phyloP scores from a whole-genome alignment of 1,284 basidiomycete genomes.

The Fomitopsis schrenkii region DNA sequence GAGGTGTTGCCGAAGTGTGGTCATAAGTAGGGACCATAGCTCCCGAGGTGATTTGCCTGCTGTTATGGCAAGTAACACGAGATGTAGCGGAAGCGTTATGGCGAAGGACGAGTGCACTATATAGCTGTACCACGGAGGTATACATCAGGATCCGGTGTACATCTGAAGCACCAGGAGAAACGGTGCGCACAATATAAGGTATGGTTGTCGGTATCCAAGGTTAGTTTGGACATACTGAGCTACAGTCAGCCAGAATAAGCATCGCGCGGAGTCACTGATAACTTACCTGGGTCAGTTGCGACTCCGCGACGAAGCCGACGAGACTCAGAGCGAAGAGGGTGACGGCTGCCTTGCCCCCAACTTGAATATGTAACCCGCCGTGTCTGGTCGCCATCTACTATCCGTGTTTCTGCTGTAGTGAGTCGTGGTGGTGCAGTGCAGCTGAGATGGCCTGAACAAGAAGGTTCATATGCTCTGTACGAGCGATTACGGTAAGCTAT shows the following conservation, averaged over 20 bases:
- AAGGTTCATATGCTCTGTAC: neutral
- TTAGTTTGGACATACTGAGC: conserved; percentile 70
- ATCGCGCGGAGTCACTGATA: conserved; percentile 9
- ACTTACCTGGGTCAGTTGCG: conserved; percentile 64
- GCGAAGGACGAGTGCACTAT: conserved; percentile 69
- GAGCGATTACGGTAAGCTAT: neutral
- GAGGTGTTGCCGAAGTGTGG: conserved; percentile 53
- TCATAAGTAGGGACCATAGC: conserved; percentile 45
- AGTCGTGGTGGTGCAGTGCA: neutral
- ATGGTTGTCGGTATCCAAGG: conserved; percentile 69
- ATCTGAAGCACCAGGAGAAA: neutral
- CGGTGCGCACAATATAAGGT: conserved; percentile 65
- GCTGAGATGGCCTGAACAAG: neutral
- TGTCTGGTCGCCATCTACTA: conserved; percentile 24
- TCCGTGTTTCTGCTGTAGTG: neutral
- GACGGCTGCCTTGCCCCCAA: conserved; percentile 36
- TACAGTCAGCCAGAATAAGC: neutral
- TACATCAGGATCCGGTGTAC: neutral
- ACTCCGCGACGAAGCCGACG: conserved; percentile 65
- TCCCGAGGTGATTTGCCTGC: conserved; percentile 41
- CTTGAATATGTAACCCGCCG: conserved; percentile 16
- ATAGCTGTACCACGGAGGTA: conserved; percentile 44
- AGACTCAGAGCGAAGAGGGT: conserved; percentile 50
- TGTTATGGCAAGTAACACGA: conserved; percentile 52
- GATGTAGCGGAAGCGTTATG: conserved; percentile 68